Base-by-base conservation (phyloP, 2,329 filamentous ascomycete genomes). In the Nemania abortiva region DNA sequence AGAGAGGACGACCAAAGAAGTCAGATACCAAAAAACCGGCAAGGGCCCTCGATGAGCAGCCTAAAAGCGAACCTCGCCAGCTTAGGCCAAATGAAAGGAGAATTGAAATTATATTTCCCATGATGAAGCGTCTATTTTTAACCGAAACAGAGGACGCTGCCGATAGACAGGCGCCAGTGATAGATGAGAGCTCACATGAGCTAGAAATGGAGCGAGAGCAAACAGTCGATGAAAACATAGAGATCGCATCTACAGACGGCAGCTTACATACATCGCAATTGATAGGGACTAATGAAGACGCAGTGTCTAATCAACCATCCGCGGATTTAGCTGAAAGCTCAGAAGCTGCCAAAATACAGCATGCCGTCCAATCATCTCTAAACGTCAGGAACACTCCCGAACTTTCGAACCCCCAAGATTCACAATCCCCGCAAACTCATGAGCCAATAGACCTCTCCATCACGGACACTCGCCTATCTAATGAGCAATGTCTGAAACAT, bases 41-140 rank as follows among this genome's bases (percentile, higher is more conserved):
- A 24, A 15, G n/a, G 6, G 18, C 7, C 13, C 20, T 20, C 13
- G 24, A 58, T 9, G 47, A 42, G 42, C 55, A 61, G 18, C 11
- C 39, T 9, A 20, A 24, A 22, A 10, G 1, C 27, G 56, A 59
- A 39, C 1, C 6, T 15, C 65, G 22, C 31, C 4, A n/a, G 13
- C 65, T 66, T 39, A 29, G 42, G 63, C 54, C 61, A 37, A 52
- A 70, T 49, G 56, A 65, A 63, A 67, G 61, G 22, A 65, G 66
- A 34, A 72, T 72, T 52, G 70, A 72, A 50, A 61, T 72, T 45
- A 29, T 72, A 27, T 56, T 72, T 18, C 69, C 70, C 18, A 66
- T 59, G 22, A 66, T 55, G 47, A 69, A 56, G 37, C 22, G 15
- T 18, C 31, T 65, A 3, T 29, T 31, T 4, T 29, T 50, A 63